A percentile compares a stretch with the other conserved stretches of the same genome.
Conservation (phyloP, 129 eudicot species). For the Dittrichia graveolens region DNA sequence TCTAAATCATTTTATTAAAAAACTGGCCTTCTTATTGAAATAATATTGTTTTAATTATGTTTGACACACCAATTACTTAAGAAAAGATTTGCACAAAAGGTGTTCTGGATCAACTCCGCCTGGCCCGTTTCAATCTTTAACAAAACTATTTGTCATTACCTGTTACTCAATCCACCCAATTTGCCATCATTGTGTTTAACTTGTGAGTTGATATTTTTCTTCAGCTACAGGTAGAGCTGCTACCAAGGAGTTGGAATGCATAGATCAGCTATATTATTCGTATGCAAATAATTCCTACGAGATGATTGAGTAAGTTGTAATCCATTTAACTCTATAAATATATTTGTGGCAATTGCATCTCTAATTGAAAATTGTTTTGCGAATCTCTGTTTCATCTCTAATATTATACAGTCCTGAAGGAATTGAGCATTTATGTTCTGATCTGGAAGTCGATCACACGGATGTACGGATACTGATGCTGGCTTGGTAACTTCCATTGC, state of each 20-base stretch:
- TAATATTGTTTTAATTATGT: too few species aligned
- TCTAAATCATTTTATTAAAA: too few species aligned
- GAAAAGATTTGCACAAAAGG: too few species aligned
- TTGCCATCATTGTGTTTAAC: neutral
- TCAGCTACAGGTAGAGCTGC: slow-evolving; percentile 73
- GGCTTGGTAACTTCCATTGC: slow-evolving; percentile 59
- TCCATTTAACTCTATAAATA: neutral
- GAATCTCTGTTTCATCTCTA: neutral
- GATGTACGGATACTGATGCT: slow-evolving; percentile 85
- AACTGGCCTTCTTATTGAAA: too few species aligned
- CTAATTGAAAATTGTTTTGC: neutral
- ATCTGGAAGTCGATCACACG: slow-evolving; percentile 72
- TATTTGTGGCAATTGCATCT: neutral
- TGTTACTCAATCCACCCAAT: too few species aligned
- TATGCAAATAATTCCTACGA: slow-evolving; percentile 55
- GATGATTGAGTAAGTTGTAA: slow-evolving; percentile 75
- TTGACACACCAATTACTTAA: too few species aligned
- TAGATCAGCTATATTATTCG: slow-evolving; percentile 63
- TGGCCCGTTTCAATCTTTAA: too few species aligned
- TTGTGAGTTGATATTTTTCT: neutral
- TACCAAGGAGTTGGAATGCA: slow-evolving; percentile 62
- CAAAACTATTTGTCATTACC: too few species aligned
- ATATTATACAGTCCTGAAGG: slow-evolving; percentile 76
- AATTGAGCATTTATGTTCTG: slow-evolving; percentile 70
- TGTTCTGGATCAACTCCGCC: too few species aligned